Evolutionary conservation across 108 stramenopile genomes (phyloP).

Genomic region (Skeletonema marinoi): DNA sequence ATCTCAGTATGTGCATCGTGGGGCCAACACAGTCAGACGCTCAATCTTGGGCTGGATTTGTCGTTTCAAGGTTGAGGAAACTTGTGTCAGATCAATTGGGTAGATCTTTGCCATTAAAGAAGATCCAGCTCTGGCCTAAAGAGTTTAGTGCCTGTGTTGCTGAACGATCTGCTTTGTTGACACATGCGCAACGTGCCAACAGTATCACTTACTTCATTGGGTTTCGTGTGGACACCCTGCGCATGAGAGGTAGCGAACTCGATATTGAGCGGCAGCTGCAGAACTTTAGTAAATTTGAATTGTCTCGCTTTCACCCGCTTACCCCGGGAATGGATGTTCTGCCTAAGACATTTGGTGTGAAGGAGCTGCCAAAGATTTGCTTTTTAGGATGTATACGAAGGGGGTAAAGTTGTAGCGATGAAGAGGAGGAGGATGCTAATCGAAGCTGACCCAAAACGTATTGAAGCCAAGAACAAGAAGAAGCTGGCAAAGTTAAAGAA

Average conservation of each 20-base stretch:
- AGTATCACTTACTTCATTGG: conserved; percentile 86
- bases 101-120: conserved; percentile 74
- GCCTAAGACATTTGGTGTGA: conserved; percentile 69
- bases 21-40: conserved; percentile 89
- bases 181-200: conserved; percentile 79
- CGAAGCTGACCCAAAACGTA: conserved; percentile 75
- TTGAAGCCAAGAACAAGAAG: conserved; percentile 61
- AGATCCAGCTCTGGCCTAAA: conserved; percentile 91
- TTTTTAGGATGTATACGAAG: conserved; percentile 85
- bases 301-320: conserved; percentile 74
- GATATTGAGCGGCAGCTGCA: conserved; percentile 81
- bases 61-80: conserved; percentile 91
- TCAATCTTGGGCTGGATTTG: conserved; percentile 92
- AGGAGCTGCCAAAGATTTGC: conserved; percentile 76
- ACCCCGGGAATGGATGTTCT: conserved; percentile 86
- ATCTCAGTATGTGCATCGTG: conserved; percentile 92
- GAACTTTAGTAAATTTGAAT: conserved; percentile 84
- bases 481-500: conserved; percentile 73
- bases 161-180: conserved; percentile 71
- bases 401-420: conserved; percentile 85
- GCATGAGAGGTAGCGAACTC: conserved; percentile 86
- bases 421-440: conserved; percentile 74
- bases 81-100: conserved; percentile 82
- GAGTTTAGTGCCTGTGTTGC: conserved; percentile 86
- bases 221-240: conserved; percentile 72